Evolutionary conservation across 768 basidiomycete genomes (phyloP).

Genomic region (Suillus brevipes): DNA sequence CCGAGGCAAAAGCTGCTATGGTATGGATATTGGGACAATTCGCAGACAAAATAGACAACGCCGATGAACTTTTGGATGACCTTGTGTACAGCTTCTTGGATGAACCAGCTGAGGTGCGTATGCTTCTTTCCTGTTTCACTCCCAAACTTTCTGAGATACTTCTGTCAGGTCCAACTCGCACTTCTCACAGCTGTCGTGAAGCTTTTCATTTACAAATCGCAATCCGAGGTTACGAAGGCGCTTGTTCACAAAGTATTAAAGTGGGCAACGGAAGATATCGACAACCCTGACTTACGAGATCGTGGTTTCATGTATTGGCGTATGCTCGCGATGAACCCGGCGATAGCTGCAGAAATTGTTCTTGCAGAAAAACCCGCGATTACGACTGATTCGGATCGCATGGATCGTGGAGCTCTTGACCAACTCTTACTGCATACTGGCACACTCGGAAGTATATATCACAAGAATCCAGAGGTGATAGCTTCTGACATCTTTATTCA

Average conservation of each 20-base stretch:
- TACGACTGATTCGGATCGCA: constrained; percentile 95
- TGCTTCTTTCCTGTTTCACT: background rate
- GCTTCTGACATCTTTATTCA: background rate
- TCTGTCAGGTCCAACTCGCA: constrained; percentile 85
- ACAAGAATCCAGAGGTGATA: constrained; percentile 90
- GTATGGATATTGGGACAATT: constrained; percentile 98
- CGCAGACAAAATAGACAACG: constrained; percentile 92
- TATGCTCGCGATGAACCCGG: constrained; percentile 88
- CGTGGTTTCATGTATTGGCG: constrained; percentile 99
- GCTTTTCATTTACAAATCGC: constrained; percentile 87
- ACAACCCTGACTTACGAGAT: constrained; percentile 97
- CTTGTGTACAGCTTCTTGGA: constrained; percentile 86
- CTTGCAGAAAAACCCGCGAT: constrained; percentile 93
- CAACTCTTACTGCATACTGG: constrained; percentile 93
- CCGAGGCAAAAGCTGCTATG: constrained; percentile 96
- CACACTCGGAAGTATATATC: constrained; percentile 93
- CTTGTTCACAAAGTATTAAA: constrained; percentile 95
- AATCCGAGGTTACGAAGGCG: constrained; percentile 81
- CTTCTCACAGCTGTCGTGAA: constrained; percentile 94
- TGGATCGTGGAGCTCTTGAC: constrained; percentile 96
- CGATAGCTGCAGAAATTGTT: constrained; percentile 86
- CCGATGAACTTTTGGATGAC: constrained; percentile 93
- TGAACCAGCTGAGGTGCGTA: constrained; percentile 85
- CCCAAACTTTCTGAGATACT: background rate
- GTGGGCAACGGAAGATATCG: constrained; percentile 95